Conservation (phyloP, 2,329 filamentous ascomycete species). For the Pyrenophora seminiperda region DNA sequence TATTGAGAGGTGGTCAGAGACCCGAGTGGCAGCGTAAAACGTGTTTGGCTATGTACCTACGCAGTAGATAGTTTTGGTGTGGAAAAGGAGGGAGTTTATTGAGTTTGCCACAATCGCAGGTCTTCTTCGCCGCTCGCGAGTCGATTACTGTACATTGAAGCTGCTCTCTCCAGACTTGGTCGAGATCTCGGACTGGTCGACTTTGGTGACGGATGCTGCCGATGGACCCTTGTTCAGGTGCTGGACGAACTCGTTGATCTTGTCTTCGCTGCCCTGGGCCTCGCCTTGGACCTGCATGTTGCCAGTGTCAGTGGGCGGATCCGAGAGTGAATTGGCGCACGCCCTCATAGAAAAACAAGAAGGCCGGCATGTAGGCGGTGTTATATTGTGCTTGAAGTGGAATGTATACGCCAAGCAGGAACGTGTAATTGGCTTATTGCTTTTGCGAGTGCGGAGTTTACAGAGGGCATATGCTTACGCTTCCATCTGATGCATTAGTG, state of each 20-base stretch:
- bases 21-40: too few relatives aligned
- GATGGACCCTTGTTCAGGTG: conserved; percentile 76
- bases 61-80: too few relatives aligned
- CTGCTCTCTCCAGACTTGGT: conserved; percentile 68
- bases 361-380: too few relatives aligned
- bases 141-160: conserved; percentile 55
- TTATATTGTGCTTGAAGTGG: not conserved
- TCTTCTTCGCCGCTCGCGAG: not conserved
- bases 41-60: too few relatives aligned
- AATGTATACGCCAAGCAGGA: too few relatives aligned
- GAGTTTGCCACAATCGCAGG: not conserved
- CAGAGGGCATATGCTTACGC: conserved; percentile 32
- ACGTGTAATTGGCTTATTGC: not conserved
- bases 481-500: conserved; percentile 54
- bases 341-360: too few relatives aligned
- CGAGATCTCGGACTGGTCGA: conserved; percentile 72
- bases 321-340: not conserved
- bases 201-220: conserved; percentile 71
- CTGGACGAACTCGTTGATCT: conserved; percentile 71
- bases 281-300: conserved; percentile 78
- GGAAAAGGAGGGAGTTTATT: not conserved
- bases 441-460: not conserved
- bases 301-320: conserved; percentile 12
- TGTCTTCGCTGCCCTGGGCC: conserved; percentile 73
- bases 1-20: not conserved